Evolutionary conservation across 495 filamentous ascomycete species (phyloP).

Genomic region (Cercophora sp.): DNA sequence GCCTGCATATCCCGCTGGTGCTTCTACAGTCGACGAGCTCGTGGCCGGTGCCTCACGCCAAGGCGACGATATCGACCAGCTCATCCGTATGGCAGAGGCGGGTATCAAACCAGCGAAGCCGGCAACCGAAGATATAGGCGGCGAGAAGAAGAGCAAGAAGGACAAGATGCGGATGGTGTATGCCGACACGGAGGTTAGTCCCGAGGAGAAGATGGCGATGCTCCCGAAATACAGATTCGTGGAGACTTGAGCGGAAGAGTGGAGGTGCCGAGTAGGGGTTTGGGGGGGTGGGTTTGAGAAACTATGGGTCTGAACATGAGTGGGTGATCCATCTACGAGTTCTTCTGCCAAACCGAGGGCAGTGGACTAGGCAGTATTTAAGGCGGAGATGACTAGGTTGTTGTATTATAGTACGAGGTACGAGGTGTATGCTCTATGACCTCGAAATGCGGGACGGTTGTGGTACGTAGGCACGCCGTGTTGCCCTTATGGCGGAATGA

Average conservation of each 20-base stretch:
- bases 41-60: conserved; percentile 48
- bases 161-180: conserved; percentile 72
- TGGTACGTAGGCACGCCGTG: too few species aligned
- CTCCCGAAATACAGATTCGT: conserved; percentile 68
- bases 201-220: conserved; percentile 81
- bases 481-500: too few species aligned
- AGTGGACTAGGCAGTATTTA: too few species aligned
- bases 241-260: not conserved
- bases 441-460: too few species aligned
- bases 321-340: too few species aligned
- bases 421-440: too few species aligned
- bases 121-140: conserved; percentile 34
- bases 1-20: conserved; percentile 20
- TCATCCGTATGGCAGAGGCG: conserved; percentile 56
- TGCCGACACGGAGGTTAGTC: conserved; percentile 70
- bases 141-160: conserved; percentile 70
- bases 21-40: conserved; percentile 59
- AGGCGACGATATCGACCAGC: conserved; percentile 53
- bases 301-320: too few species aligned
- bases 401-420: too few species aligned
- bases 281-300: too few species aligned
- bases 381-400: too few species aligned
- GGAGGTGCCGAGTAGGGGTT: too few species aligned
- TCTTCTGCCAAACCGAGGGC: too few species aligned
- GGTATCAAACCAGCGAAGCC: conserved; percentile 50